phyloP scores from a whole-genome alignment of 1,284 basidiomycete genomes.

The Neolentinus lepideus region DNA sequence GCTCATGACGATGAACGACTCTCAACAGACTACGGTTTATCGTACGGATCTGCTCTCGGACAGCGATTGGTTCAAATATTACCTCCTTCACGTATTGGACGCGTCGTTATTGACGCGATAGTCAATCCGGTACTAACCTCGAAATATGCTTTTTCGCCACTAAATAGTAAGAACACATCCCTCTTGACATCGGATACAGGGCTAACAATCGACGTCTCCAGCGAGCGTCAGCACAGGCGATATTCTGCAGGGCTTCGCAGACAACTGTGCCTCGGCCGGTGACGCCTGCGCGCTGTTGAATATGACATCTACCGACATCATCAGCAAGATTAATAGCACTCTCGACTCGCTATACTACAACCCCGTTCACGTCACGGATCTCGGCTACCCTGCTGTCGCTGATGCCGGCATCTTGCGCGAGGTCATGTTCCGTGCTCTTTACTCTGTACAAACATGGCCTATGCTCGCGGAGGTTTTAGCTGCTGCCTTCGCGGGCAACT shows the following conservation, averaged over 20 bases:
- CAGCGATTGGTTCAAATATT: not conserved
- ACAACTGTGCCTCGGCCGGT: not conserved
- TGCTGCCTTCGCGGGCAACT: conserved; percentile 2
- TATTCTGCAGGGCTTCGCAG: not conserved
- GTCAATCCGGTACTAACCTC: not conserved
- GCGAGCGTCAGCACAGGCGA: too few relatives aligned
- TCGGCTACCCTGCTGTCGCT: not conserved
- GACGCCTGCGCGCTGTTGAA: not conserved
- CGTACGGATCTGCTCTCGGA: not conserved
- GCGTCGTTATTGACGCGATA: not conserved
- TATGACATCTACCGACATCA: not conserved
- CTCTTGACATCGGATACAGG: too few relatives aligned
- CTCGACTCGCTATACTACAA: not conserved
- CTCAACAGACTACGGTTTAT: not conserved
- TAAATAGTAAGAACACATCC: not conserved
- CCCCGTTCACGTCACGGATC: not conserved
- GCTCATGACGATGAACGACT: too few relatives aligned
- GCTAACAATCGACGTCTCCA: too few relatives aligned
- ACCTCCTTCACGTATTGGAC: not conserved
- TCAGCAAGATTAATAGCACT: not conserved
- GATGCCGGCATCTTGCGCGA: not conserved
- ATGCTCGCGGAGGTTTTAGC: not conserved
- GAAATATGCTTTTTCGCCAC: not conserved
- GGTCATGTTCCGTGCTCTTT: not conserved
- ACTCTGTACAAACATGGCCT: not conserved